Evolutionary conservation across 495 filamentous ascomycete genomes (phyloP).

Genomic region (Penicillium argentinense): DNA sequence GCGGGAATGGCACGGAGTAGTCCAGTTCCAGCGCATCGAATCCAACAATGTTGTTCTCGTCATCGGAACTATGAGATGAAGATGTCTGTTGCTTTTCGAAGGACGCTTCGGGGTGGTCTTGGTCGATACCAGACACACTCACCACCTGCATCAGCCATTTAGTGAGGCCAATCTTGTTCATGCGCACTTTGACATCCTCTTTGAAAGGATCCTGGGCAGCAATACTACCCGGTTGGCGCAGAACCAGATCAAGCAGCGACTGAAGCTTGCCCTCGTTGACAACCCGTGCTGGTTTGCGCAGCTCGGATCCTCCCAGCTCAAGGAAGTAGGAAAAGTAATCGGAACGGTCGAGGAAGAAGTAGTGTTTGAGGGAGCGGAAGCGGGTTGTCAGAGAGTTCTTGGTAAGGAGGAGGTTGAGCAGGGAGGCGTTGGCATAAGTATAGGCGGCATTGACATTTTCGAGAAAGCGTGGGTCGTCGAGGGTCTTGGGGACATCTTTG

Average conservation of each 20-base stretch:
- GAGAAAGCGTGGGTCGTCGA: constrained; percentile 84
- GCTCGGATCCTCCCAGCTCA: constrained; percentile 81
- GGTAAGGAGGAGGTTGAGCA: constrained; percentile 88
- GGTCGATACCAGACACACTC: constrained; percentile 89
- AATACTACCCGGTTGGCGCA: constrained; percentile 92
- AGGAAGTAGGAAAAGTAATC: constrained; percentile 98
- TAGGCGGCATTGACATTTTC: constrained; percentile 96
- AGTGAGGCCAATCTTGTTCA: constrained; percentile 91
- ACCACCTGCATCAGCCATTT: constrained; percentile 95
- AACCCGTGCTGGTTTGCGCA: constrained; percentile 79
- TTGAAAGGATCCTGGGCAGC: constrained; percentile 95
- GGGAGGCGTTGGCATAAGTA: constrained; percentile 88
- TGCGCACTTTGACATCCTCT: constrained; percentile 93
- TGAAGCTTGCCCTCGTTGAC: constrained; percentile 94
- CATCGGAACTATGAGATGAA: constrained; percentile 53
- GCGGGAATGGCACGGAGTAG: constrained; percentile 92
- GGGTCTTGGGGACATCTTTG: constrained; percentile 83
- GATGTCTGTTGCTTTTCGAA: constrained; percentile 55
- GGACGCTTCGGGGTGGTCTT: constrained; percentile 65
- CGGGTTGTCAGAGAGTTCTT: constrained; percentile 87
- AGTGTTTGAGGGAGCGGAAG: constrained; percentile 89
- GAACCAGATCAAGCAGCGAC: constrained; percentile 87
- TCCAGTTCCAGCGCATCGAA: constrained; percentile 92
- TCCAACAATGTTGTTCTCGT: constrained; percentile 82
- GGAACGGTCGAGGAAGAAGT: constrained; percentile 96